Conservation (phyloP, 2,329 filamentous ascomycete species). For the Diaporthe eres region DNA sequence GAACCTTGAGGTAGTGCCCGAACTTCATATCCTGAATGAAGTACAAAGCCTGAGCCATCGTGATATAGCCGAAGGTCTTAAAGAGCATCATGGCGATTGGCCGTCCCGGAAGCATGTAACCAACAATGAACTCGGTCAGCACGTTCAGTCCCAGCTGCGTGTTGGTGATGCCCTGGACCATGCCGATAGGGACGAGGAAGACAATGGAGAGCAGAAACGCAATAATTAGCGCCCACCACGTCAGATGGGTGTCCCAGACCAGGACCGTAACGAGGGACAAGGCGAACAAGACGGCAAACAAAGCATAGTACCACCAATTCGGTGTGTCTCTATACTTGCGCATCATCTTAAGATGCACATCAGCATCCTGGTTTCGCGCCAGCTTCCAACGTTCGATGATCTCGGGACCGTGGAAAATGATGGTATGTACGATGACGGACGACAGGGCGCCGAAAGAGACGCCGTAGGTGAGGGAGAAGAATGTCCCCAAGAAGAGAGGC, state of each 20-base stretch:
- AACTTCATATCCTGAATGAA: slow-evolving; percentile 60
- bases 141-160: slow-evolving; percentile 62
- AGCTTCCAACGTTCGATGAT: slow-evolving; percentile 44
- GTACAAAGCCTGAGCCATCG: slow-evolving; percentile 58
- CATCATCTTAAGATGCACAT: slow-evolving; percentile 43
- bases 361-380: slow-evolving; percentile 42
- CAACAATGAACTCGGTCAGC: slow-evolving; percentile 64
- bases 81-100: slow-evolving; percentile 69
- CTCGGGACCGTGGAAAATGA: slow-evolving; percentile 45
- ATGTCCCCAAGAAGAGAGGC: slow-evolving; percentile 34
- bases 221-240: slow-evolving; percentile 45
- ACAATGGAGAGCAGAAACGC: slow-evolving; percentile 47
- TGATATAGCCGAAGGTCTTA: slow-evolving; percentile 65
- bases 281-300: slow-evolving; percentile 39
- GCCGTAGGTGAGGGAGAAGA: slow-evolving; percentile 38
- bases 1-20: slow-evolving; percentile 59
- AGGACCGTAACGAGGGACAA: slow-evolving; percentile 40
- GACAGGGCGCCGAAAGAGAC: slow-evolving; percentile 37
- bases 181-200: slow-evolving; percentile 52
- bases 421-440: slow-evolving; percentile 39
- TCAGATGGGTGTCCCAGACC: slow-evolving; percentile 41
- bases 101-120: slow-evolving; percentile 65
- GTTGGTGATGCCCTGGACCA: slow-evolving; percentile 52
- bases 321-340: slow-evolving; percentile 41
- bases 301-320: slow-evolving; percentile 42